Evolutionary conservation across 176 grass and related monocot genomes (phyloP).

Genomic region (Lolium rigidum): DNA sequence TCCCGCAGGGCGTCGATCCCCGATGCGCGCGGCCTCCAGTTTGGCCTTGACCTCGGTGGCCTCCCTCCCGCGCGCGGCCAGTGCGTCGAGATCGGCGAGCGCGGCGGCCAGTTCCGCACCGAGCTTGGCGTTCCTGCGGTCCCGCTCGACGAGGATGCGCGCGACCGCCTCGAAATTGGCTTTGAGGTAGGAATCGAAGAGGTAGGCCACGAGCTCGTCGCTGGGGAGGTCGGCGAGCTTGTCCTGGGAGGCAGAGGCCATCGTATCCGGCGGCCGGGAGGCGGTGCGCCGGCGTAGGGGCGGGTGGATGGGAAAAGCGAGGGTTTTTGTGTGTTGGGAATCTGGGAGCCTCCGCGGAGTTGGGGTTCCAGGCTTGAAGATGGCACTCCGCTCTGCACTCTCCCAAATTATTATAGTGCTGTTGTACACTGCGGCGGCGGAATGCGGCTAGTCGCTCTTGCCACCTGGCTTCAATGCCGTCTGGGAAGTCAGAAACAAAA

Average conservation of each 20-base stretch:
- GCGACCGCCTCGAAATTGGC: constrained; percentile 35
- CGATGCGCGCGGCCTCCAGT: background rate
- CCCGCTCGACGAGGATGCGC: constrained; percentile 49
- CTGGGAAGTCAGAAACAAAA: no score
- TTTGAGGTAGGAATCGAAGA: constrained; percentile 11
- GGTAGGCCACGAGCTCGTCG: constrained; percentile 23
- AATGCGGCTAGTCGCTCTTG: no score
- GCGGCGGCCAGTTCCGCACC: background rate
- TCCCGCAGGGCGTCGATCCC: background rate
- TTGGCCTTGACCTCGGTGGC: background rate
- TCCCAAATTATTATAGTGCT: no score
- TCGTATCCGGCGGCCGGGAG: background rate
- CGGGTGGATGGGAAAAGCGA: background rate
- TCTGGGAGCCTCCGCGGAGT: background rate
- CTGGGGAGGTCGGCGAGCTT: constrained; percentile 37
- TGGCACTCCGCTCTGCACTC: no score
- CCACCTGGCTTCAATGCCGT: no score
- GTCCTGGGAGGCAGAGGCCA: constrained; percentile 32
- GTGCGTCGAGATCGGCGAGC: background rate
- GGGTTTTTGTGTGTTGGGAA: constrained; percentile 1
- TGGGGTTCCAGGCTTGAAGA: no score
- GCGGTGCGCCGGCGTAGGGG: background rate
- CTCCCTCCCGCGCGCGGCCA: background rate
- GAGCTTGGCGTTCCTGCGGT: background rate
- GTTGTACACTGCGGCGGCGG: no score